Base-by-base conservation (phyloP, 495 filamentous ascomycete genomes). In the Tetracladium marchalianum region DNA sequence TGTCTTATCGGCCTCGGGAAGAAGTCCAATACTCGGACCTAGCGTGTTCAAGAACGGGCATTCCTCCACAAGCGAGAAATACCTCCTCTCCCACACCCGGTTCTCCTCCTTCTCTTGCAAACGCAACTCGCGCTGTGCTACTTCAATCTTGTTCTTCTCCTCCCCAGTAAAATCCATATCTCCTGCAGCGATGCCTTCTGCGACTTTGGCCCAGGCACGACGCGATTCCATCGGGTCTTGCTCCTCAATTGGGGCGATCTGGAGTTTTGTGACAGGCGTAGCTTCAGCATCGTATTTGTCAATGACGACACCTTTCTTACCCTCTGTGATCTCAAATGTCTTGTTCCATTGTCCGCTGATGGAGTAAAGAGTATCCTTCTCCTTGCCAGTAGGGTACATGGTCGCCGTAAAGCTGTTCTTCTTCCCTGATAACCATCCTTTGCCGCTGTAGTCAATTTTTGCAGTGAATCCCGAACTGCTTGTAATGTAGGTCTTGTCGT, bases 281-380 rank as follows among this genome's bases (percentile, higher is more conserved):
- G 71, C 69, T 31, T 76, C 76, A 24, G 87, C 80, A 51, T 84
- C 73, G 71, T 84, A 92, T 1, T 63, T 70, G 4, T 85, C 86
- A 42, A 96, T 52, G n/a, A 72, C 73, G 4, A 59, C 68, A 41
- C 60, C 58, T 39, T 78, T 72, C 68, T 95, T 95, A 11, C 90
- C 86, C 31, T 87, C 72, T 57, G 82, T 79, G 55, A 97, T 85
- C 31, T 75, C 78, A 64, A 97, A 96, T 11, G 61, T 70, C 54
- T 92, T 87, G 17, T 81, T 92, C 93, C 93, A 99, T 63, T 95
- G 88, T 1, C 92, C 92, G 34, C 90, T 81, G 52, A 88, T 72
- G 15, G 80, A 90, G 68, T 92, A 99, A 13, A 95, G 67, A 0
- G 85, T 72, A n/a, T 90, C 78, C 65, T 86, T 89, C 58, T 95